phyloP scores from a whole-genome alignment of 768 basidiomycete species.

The Phlegmacium glaucopus region DNA sequence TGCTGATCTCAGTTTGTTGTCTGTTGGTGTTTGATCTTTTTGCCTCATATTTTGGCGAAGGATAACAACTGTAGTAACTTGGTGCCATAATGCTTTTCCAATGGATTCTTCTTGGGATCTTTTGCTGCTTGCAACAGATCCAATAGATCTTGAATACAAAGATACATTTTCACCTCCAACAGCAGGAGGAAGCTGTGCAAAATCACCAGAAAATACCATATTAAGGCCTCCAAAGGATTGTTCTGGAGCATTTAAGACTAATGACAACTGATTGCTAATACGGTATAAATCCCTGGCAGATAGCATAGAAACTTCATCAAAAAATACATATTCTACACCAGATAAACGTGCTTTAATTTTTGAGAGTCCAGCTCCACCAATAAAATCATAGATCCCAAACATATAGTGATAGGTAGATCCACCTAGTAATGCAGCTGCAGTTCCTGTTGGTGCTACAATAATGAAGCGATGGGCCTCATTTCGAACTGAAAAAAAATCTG shows the following conservation, averaged over 20 bases:
- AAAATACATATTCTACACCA: constrained; percentile 33
- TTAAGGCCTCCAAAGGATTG: constrained; percentile 33
- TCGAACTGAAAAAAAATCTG: constrained; percentile 16
- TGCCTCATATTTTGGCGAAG: constrained; percentile 35
- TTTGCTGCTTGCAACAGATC: not conserved
- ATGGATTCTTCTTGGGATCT: constrained; percentile 18
- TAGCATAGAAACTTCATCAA: constrained; percentile 43
- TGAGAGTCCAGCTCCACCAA: not conserved
- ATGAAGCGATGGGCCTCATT: not conserved
- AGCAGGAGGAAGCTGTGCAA: constrained; percentile 36
- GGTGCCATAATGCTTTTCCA: constrained; percentile 29
- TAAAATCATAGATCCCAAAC: constrained; percentile 5
- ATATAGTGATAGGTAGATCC: constrained; percentile 12
- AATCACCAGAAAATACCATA: constrained; percentile 39
- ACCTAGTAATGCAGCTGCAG: not conserved
- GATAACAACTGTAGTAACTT: constrained; percentile 30
- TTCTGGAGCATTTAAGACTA: constrained; percentile 11
- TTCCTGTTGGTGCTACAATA: too few relatives aligned
- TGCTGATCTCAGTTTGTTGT: constrained; percentile 23
- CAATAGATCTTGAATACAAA: constrained; percentile 15
- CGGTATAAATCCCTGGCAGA: constrained; percentile 23
- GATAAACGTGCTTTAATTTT: constrained; percentile 3
- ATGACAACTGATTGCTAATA: constrained; percentile 21
- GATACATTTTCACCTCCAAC: constrained; percentile 2
- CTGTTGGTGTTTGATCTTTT: constrained; percentile 14